A percentile compares a stretch with the other conserved stretches of the same genome.
phyloP scores from a whole-genome alignment of 1,139 yeast species.

The Zhuliangozyma parablackwelliae region DNA sequence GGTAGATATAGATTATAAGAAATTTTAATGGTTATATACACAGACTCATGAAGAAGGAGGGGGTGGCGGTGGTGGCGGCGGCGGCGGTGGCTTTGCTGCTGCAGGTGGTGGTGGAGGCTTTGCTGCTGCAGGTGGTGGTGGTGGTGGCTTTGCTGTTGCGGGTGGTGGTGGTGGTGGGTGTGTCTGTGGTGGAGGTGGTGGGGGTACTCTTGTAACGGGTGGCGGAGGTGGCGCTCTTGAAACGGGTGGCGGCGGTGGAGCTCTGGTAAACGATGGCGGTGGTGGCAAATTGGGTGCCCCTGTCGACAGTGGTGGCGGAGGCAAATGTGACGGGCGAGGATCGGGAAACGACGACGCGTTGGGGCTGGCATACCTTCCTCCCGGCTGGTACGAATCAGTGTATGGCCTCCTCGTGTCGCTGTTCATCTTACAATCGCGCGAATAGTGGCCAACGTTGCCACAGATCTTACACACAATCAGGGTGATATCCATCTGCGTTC shows the following conservation, averaged over 20 bases:
- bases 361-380: conserved; percentile 15
- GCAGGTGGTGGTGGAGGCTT: conserved; percentile 19
- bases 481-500: conserved; percentile 47
- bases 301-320: conserved; percentile 14
- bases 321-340: conserved; percentile 15
- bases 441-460: conserved; percentile 81
- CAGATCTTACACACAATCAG: conserved; percentile 70
- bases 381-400: conserved; percentile 6
- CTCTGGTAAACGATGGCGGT: conserved; percentile 14
- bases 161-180: conserved; percentile 15
- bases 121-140: conserved; percentile 16
- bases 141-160: conserved; percentile 13
- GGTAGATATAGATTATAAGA: neutral
- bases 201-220: conserved; percentile 15
- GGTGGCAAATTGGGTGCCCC: conserved; percentile 13
- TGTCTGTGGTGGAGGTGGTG: conserved; percentile 15
- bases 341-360: neutral
- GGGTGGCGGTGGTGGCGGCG: conserved; percentile 11
- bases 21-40: neutral
- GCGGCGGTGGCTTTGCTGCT: conserved; percentile 12
- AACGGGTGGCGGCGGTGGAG: conserved; percentile 27
- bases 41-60: conserved; percentile 13
- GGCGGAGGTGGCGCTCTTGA: conserved; percentile 38
- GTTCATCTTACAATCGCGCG: conserved; percentile 68
- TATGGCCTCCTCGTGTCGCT: conserved; percentile 3